Conservation (phyloP, 805 yeast species). For the Kazachstania taianensis region DNA sequence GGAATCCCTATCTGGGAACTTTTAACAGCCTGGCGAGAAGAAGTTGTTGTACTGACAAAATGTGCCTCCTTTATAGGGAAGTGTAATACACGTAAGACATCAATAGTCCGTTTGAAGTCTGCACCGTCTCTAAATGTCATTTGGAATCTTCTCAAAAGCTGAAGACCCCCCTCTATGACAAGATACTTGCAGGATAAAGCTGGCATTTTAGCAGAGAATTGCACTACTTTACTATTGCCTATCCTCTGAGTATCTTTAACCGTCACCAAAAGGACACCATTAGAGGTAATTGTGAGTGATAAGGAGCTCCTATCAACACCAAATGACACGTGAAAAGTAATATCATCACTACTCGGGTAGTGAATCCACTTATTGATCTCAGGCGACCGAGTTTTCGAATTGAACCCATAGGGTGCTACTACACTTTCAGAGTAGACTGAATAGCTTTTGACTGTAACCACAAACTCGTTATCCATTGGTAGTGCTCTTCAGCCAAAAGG, state of each 20-base stretch:
- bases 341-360: not conserved
- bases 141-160: constrained; percentile 23
- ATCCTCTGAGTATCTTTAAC: no score
- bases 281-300: no score
- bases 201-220: constrained; percentile 20
- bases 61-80: not conserved
- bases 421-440: constrained; percentile 14
- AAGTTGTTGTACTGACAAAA: no score
- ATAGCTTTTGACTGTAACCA: constrained; percentile 9
- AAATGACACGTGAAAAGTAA: not conserved
- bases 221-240: no score
- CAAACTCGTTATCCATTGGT: not conserved
- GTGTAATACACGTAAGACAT: not conserved
- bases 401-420: constrained; percentile 20
- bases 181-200: constrained; percentile 24
- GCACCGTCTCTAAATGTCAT: constrained; percentile 10
- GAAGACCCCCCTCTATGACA: not conserved
- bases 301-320: no score
- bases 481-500: no score
- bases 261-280: no score
- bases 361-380: constrained; percentile 3
- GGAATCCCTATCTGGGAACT: no score
- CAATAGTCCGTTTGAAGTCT: constrained; percentile 9
- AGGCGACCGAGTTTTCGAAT: constrained; percentile 7
- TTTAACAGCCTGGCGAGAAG: no score